A percentile compares a stretch with the other conserved stretches of the same genome.
Conservation (phyloP, 1,284 basidiomycete species). For the Papiliotrema nemorosa region DNA sequence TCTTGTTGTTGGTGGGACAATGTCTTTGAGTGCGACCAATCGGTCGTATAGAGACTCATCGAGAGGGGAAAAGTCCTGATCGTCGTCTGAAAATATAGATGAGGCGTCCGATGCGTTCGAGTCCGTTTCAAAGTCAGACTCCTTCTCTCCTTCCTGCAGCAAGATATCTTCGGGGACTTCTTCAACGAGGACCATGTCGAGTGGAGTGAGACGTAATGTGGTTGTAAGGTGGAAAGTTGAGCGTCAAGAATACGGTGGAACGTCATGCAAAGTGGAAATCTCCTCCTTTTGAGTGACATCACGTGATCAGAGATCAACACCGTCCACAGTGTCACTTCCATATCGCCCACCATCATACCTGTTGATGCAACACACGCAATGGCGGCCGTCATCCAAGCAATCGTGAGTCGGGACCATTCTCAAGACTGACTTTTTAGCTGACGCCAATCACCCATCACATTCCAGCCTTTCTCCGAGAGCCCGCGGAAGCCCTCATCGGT, state of each 20-base stretch:
- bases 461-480: slow-evolving; percentile 74
- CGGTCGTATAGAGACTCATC: slow-evolving; percentile 84
- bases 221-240: slow-evolving; percentile 1
- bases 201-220: slow-evolving; percentile 4
- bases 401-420: too few relatives aligned
- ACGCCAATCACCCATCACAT: slow-evolving; percentile 55
- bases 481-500: slow-evolving; percentile 77
- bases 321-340: not conserved
- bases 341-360: not conserved
- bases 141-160: slow-evolving; percentile 27
- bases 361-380: not conserved
- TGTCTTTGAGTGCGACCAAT: slow-evolving; percentile 86
- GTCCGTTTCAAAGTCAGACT: slow-evolving; percentile 43
- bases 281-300: not conserved
- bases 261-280: not conserved
- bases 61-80: slow-evolving; percentile 36
- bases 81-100: slow-evolving; percentile 23
- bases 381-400: not conserved
- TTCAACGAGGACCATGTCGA: slow-evolving; percentile 49
- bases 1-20: slow-evolving; percentile 86
- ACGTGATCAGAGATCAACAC: not conserved
- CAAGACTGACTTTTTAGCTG: slow-evolving; percentile 33
- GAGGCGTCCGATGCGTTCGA: slow-evolving; percentile 25
- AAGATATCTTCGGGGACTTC: slow-evolving; percentile 43
- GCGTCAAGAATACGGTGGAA: not conserved